Base-by-base conservation (phyloP, 257 asterid genomes). In the Penstemon davidsonii region DNA sequence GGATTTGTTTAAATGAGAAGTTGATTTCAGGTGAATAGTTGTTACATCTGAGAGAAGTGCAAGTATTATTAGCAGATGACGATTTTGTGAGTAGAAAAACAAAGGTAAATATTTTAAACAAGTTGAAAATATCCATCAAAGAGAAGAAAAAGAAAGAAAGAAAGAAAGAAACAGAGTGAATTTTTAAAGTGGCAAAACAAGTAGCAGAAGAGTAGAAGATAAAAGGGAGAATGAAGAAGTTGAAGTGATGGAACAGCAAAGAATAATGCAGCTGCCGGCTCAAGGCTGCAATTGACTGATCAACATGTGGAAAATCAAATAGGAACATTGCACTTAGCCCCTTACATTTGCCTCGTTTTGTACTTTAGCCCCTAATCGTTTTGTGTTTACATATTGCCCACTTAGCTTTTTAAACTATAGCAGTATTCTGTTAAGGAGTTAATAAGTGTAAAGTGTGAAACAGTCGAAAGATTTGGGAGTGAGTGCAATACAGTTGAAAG, bases 231-330 rank as follows among this genome's bases (percentile, higher is more conserved):
- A 38, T 55, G 25, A 42, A 66, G 44, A 44, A 70, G 66, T 43
- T 58, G 65, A 42, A 71, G 80, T 75, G 80, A 53, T 44, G 3
- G 60, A 60, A n/a, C 55, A 25, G 80, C 10, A 59, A 70, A 46
- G 74, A 37, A 64, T 57, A 13, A 46, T 33, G 51, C 55, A 60
- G 13, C 33, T 47, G 62, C 62, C 6, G 50, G 36, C 18, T 50
- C 61, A 60, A 58, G 37, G 45, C 50, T 74, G 66, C 62, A 13
- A 55, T 61, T 54, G 50, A 70, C 5, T 3, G 73, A 60, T 44
- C 18, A 37, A 36, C 55, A 62, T 53, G 33, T 52, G 52, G 8
- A 42, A 33, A 2, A 43, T 47, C 10, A 25, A 0, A 25, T 25
- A 25, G 33, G 33, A 25, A 25, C 33, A 25, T 25, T 25, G 33